Evolutionary conservation across 345 rosid species (phyloP), one percentile per base, ranked within the genome.

Genomic region (Tarenaya hassleriana): DNA sequence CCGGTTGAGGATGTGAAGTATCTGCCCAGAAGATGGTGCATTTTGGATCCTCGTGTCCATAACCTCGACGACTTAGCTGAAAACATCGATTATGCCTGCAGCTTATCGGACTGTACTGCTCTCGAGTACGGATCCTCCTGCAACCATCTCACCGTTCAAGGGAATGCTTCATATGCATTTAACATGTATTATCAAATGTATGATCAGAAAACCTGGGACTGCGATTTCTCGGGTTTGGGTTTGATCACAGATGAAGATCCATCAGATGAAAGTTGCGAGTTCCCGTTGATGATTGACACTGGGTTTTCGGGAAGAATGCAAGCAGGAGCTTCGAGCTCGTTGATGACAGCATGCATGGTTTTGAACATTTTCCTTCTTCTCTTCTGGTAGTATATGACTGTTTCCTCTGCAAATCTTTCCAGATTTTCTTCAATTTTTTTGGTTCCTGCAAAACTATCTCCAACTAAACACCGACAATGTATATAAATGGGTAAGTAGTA

Each of bases 121-220:
- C 73, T 87, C 35, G 86, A 81, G 1, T 87, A 62, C 40, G 92
- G 92, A 8, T 87, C 86, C 2, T 81, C 96, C 3, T 87, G 89
- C 31, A 87, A 81, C 56, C 74, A 71, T 55, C 62, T 87, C 8
- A 75, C 65, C 10, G 57, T 18, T 17, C 20, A 70, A 41, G 89
- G 89, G 19, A 87, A 87, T 71, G 92, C 89, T 40, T 87, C 96
- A 0, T 87, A 83, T 56, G 87, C 92, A 1, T 87, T 87, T 61
- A 87, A 81, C 47, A 81, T 83, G 87, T 83, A 81, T 64, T 87
- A 77, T 61, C 96, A 87, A 60, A 56, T 87, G 29, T 69, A 75
- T 3, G 42, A 69, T 51, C 96, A 87, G 65, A 42, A 64, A 21
- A 41, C 69, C 0, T 76, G 86, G 96, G 66, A 63, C 71, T 87